These are phyloP conservation scores for Priceomyces carsonii DNA, from an alignment of 805 yeast species.

Conservation along the genomic window DNA sequence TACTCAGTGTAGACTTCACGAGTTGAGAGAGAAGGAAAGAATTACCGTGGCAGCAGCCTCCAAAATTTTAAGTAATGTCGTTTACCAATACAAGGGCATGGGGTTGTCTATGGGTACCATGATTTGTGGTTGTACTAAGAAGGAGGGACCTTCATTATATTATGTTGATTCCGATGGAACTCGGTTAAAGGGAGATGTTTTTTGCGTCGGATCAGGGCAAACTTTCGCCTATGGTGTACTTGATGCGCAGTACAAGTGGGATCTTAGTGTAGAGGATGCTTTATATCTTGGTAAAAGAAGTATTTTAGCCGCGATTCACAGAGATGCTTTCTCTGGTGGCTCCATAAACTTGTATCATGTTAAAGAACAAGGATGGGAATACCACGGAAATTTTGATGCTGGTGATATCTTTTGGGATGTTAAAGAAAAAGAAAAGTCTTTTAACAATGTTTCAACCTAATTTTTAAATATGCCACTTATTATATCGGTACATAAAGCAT, in stretches of 20 bases:
- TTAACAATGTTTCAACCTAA: slow-evolving; percentile 63
- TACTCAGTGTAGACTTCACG: slow-evolving; percentile 92
- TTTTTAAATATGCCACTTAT: no score
- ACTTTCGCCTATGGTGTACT: slow-evolving; percentile 98
- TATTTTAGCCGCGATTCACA: slow-evolving; percentile 95
- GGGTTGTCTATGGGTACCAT: slow-evolving; percentile 99
- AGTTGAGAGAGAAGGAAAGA: slow-evolving; percentile 90
- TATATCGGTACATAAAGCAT: no score
- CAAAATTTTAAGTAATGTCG: slow-evolving; percentile 86
- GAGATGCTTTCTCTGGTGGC: slow-evolving; percentile 99
- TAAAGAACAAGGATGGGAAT: slow-evolving; percentile 91
- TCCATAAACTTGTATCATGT: slow-evolving; percentile 92
- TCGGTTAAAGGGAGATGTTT: slow-evolving; percentile 88
- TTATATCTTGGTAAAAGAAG: slow-evolving; percentile 92
- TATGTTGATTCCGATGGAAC: slow-evolving; percentile 98
- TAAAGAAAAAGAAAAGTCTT: slow-evolving; percentile 84
- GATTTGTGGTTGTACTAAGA: slow-evolving; percentile 95
- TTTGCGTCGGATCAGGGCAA: slow-evolving; percentile 99
- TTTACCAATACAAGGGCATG: slow-evolving; percentile 93
- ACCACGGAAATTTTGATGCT: slow-evolving; percentile 93
- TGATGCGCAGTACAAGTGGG: slow-evolving; percentile 92
- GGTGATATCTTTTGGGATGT: slow-evolving; percentile 90
- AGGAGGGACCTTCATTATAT: slow-evolving; percentile 93
- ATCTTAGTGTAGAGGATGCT: slow-evolving; percentile 89
- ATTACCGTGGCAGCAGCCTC: slow-evolving; percentile 97